Evolutionary conservation across 1,284 basidiomycete genomes (phyloP).

Genomic region (Coniferiporia weirii): DNA sequence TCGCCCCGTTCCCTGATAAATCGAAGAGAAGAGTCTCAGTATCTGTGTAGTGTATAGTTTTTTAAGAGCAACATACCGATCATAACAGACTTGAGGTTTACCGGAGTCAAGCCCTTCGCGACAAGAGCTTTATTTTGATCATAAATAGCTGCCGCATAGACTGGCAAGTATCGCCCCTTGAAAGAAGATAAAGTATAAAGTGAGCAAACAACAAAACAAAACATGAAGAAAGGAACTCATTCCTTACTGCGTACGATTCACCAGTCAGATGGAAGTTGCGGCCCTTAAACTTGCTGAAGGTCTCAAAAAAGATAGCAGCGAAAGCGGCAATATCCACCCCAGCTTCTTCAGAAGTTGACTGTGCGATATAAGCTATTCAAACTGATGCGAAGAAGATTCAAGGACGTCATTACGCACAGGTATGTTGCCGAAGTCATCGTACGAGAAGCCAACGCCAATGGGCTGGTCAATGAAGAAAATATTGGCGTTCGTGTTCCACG

Average conservation of each 20-base stretch:
- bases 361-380: neutral
- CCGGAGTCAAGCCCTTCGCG: conserved; percentile 57
- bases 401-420: conserved; percentile 37
- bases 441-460: conserved; percentile 63
- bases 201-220: too few species aligned
- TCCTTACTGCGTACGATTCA: conserved; percentile 57
- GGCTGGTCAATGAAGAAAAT: conserved; percentile 71
- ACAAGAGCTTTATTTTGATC: conserved; percentile 68
- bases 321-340: conserved; percentile 67
- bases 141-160: conserved; percentile 78
- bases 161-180: conserved; percentile 79
- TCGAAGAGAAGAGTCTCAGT: too few species aligned
- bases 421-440: conserved; percentile 62
- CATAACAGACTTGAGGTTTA: conserved; percentile 79
- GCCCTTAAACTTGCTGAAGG: conserved; percentile 63
- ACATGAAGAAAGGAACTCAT: too few species aligned
- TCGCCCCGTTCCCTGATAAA: conserved; percentile 49
- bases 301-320: conserved; percentile 67
- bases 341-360: conserved; percentile 61
- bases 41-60: too few species aligned
- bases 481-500: conserved; percentile 68
- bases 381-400: neutral
- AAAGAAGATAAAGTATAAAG: neutral
- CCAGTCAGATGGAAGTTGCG: conserved; percentile 70
- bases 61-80: conserved; percentile 49